Conservation (phyloP, 2,329 filamentous ascomycete species). For the Diaporthe australafricana region DNA sequence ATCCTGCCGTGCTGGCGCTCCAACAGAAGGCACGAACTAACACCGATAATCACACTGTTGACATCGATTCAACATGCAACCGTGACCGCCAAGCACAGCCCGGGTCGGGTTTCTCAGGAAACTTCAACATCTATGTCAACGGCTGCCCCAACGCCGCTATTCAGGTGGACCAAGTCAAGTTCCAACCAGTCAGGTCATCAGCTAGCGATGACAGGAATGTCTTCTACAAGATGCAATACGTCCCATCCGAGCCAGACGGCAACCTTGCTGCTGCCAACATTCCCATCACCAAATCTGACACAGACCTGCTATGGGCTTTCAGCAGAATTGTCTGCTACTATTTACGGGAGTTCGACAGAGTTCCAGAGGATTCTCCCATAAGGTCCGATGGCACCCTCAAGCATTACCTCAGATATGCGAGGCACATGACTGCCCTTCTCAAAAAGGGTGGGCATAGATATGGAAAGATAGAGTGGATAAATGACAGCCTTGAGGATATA, state of each 20-base stretch:
- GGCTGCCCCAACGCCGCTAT: conserved; percentile 19
- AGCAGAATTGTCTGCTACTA: conserved; percentile 37
- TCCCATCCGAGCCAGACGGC: conserved; percentile 20
- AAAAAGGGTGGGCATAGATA: neutral
- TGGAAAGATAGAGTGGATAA: neutral
- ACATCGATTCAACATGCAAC: neutral
- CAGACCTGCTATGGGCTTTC: conserved; percentile 23
- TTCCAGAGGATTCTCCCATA: conserved; percentile 27
- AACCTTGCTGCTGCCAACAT: neutral
- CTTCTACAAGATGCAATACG: conserved; percentile 16
- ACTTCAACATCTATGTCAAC: conserved; percentile 2
- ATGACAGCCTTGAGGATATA: conserved; percentile 3
- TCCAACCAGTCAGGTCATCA: neutral
- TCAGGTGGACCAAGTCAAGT: conserved; percentile 1
- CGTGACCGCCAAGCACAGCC: neutral
- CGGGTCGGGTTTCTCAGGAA: neutral
- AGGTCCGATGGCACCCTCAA: conserved; percentile 1
- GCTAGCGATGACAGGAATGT: conserved; percentile 1
- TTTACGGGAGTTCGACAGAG: conserved; percentile 33
- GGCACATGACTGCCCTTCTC: conserved; percentile 19
- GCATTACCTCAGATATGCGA: conserved; percentile 37
- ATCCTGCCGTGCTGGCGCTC: conserved; percentile 10
- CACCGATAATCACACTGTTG: neutral
- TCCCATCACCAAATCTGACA: neutral
- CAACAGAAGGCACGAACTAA: neutral